These are phyloP conservation scores for Corynespora cassiicola DNA, from an alignment of 2,329 filamentous ascomycete species.

Conservation along the genomic window DNA sequence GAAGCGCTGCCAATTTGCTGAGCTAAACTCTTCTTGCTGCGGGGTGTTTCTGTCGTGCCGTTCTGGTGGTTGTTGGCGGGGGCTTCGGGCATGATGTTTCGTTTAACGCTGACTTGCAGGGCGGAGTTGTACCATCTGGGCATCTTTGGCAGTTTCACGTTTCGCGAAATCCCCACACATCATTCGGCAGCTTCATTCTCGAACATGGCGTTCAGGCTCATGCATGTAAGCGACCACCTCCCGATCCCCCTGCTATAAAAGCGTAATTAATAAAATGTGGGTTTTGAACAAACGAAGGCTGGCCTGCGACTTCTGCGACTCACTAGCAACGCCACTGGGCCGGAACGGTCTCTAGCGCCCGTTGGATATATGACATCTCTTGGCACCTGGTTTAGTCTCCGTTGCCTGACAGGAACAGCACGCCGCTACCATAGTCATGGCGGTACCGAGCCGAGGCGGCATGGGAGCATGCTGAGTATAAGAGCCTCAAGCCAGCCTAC, in stretches of 20 bases:
- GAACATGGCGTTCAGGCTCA: slow-evolving; percentile 18
- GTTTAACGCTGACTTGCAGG: slow-evolving; percentile 28
- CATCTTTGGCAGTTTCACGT: slow-evolving; percentile 24
- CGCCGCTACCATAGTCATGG: slow-evolving; percentile 21
- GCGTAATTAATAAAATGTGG: slow-evolving; percentile 15
- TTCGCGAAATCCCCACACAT: slow-evolving; percentile 14
- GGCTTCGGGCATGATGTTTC: slow-evolving; percentile 36
- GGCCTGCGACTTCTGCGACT: slow-evolving; percentile 21
- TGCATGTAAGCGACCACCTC: slow-evolving; percentile 27
- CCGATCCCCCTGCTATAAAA: slow-evolving; percentile 24
- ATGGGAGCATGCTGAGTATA: slow-evolving; percentile 28
- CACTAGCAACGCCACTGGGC: slow-evolving; percentile 20
- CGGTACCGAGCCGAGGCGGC: slow-evolving; percentile 17
- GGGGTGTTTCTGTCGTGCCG: not conserved
- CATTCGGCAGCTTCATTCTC: slow-evolving; percentile 21
- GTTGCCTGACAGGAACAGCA: slow-evolving; percentile 21
- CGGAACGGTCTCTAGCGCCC: slow-evolving; percentile 21
- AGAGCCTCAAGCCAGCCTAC: slow-evolving; percentile 19
- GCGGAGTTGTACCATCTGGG: slow-evolving; percentile 15
- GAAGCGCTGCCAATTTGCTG: too few relatives aligned
- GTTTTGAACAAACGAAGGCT: not conserved
- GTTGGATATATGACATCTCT: slow-evolving; percentile 34
- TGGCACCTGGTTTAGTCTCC: slow-evolving; percentile 22
- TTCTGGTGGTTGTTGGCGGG: too few relatives aligned
- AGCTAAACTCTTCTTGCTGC: too few relatives aligned